phyloP scores from a whole-genome alignment of 169 alveolate species.

The Perkinsus olseni region DNA sequence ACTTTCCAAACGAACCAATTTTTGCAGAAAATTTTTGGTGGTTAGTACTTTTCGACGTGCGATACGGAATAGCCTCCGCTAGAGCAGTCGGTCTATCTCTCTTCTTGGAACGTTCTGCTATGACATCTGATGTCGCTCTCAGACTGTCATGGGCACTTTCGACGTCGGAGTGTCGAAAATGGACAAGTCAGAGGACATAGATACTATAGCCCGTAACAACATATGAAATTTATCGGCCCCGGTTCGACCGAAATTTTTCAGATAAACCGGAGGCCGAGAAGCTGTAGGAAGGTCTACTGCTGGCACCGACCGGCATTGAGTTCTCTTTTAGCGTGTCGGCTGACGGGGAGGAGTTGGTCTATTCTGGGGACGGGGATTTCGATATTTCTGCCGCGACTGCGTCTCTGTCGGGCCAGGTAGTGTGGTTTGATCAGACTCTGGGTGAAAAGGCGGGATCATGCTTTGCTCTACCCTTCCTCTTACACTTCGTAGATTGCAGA shows the following conservation, averaged over 20 bases:
- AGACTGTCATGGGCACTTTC: background rate
- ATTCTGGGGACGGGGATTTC: background rate
- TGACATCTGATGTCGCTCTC: background rate
- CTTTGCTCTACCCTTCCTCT: no score
- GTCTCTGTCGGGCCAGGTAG: background rate
- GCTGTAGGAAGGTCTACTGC: background rate
- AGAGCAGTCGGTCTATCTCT: background rate
- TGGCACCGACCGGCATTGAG: background rate
- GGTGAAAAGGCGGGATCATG: no score
- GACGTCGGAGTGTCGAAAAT: background rate
- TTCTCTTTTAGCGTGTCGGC: background rate
- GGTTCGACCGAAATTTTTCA: background rate
- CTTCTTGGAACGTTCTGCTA: background rate
- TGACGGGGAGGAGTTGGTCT: background rate
- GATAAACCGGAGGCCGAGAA: background rate
- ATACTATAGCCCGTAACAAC: background rate
- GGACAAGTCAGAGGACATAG: background rate
- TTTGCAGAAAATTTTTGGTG: no score
- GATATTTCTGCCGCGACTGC: background rate
- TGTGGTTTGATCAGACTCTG: background rate
- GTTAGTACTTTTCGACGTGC: no score
- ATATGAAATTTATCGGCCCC: background rate
- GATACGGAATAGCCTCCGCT: background rate
- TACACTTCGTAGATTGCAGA: no score
- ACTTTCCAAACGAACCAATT: no score